Evolutionary conservation across 2,329 filamentous ascomycete species (phyloP).

Genomic region (Ceratocystis smalleyi): DNA sequence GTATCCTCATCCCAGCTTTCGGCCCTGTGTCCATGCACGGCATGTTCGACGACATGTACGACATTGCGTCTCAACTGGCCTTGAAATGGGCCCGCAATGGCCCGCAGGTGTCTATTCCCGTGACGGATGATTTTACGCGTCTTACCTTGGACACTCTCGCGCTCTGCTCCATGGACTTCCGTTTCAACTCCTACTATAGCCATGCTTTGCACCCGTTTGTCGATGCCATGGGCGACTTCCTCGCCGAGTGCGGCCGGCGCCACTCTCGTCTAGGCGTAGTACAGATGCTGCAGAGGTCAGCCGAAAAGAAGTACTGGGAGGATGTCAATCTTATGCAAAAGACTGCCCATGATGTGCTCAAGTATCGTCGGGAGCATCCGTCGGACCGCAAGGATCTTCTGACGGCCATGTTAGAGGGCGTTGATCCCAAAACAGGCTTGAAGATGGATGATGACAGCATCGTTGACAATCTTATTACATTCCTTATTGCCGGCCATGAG

Average conservation of each 20-base stretch:
- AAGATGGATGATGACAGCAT: slow-evolving; percentile 48
- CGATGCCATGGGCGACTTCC: slow-evolving; percentile 47
- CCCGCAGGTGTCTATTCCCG: slow-evolving; percentile 38
- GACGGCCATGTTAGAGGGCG: slow-evolving; percentile 52
- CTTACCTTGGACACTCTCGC: slow-evolving; percentile 58
- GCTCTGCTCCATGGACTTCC: slow-evolving; percentile 53
- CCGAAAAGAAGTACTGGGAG: slow-evolving; percentile 35
- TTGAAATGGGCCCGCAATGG: slow-evolving; percentile 56
- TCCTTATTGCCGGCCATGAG: slow-evolving; percentile 55
- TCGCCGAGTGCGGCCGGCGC: slow-evolving; percentile 40
- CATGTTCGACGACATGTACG: slow-evolving; percentile 57
- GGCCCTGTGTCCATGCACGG: slow-evolving; percentile 49
- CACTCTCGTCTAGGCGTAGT: slow-evolving; percentile 29
- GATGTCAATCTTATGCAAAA: slow-evolving; percentile 41
- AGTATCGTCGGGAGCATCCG: slow-evolving; percentile 39
- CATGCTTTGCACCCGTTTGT: slow-evolving; percentile 57
- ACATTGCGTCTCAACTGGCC: slow-evolving; percentile 48
- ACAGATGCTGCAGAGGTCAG: slow-evolving; percentile 35
- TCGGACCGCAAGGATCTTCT: slow-evolving; percentile 49
- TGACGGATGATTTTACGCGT: slow-evolving; percentile 55
- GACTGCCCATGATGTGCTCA: slow-evolving; percentile 44
- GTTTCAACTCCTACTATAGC: slow-evolving; percentile 61
- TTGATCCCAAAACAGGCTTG: slow-evolving; percentile 51
- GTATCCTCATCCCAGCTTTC: slow-evolving; percentile 52
- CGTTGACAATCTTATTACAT: slow-evolving; percentile 56